phyloP scores from a whole-genome alignment of 2,329 filamentous ascomycete genomes.

The Byssothecium circinans region DNA sequence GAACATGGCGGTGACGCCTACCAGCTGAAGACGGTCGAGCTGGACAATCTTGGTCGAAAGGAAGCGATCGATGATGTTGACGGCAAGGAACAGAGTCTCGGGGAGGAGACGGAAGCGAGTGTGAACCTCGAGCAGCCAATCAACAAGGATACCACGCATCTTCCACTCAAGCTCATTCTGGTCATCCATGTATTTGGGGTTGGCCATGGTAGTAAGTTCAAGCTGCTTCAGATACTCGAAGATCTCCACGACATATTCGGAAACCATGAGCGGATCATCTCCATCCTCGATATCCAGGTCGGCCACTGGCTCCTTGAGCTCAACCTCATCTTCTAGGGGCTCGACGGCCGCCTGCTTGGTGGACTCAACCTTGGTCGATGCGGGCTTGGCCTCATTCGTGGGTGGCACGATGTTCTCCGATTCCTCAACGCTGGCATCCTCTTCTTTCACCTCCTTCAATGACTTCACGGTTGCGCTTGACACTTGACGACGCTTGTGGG shows the following conservation, averaged over 20 bases:
- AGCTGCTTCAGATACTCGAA: constrained; percentile 93
- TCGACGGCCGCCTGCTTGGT: constrained; percentile 5
- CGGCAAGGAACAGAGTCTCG: constrained; percentile 92
- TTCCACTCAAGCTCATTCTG: constrained; percentile 98
- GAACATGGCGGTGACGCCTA: constrained; percentile 98
- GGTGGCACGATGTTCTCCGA: constrained; percentile 59
- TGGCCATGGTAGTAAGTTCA: constrained; percentile 78
- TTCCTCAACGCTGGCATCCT: constrained; percentile 55
- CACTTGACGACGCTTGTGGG: constrained; percentile 40
- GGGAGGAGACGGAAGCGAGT: constrained; percentile 93
- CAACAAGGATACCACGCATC: constrained; percentile 93
- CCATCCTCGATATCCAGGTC: constrained; percentile 84
- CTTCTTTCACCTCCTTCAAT: constrained; percentile 62
- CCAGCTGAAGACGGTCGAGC: constrained; percentile 91
- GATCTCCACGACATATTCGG: constrained; percentile 95
- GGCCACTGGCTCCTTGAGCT: constrained; percentile 32
- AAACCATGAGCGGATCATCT: constrained; percentile 95
- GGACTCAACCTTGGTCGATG: constrained; percentile 42
- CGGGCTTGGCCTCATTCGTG: constrained; percentile 41
- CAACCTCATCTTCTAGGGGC: constrained; percentile 22
- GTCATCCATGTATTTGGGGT: constrained; percentile 91
- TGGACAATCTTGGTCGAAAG: constrained; percentile 93
- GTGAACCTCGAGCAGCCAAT: constrained; percentile 98
- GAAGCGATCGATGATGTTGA: constrained; percentile 99
- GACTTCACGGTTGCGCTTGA: constrained; percentile 26